Percentiles rank a stretch among this genome's conserved stretches.
phyloP scores from a whole-genome alignment of 345 rosid genomes.

The Melaleuca alternifolia region DNA sequence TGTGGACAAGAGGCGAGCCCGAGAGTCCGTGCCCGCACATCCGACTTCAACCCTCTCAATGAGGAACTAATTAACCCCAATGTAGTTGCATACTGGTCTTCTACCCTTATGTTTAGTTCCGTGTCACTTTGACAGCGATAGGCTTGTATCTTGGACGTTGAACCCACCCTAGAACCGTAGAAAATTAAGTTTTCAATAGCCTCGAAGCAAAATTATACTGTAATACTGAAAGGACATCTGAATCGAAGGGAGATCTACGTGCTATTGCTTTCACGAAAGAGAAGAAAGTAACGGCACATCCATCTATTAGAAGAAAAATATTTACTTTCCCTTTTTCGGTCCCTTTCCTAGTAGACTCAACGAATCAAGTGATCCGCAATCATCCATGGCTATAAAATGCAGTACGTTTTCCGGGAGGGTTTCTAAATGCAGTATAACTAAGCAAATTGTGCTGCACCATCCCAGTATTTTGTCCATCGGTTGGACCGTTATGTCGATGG shows the following conservation, averaged over 20 bases:
- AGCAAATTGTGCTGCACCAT: not conserved
- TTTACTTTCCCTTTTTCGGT: not conserved
- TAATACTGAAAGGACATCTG: not conserved
- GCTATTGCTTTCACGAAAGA: not conserved
- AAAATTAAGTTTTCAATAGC: not conserved
- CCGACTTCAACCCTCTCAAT: slow-evolving; percentile 32
- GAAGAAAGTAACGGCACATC: not conserved
- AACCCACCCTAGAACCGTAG: not conserved
- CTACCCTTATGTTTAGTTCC: not conserved
- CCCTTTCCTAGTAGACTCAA: not conserved
- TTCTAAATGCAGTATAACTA: not conserved
- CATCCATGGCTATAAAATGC: not conserved
- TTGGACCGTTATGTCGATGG: not conserved
- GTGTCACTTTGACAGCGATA: not conserved
- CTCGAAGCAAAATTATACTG: not conserved
- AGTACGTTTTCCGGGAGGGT: not conserved
- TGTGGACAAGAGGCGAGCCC: slow-evolving; percentile 79
- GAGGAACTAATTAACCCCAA: not conserved
- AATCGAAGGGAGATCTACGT: not conserved
- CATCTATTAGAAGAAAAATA: not conserved
- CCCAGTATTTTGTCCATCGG: not conserved
- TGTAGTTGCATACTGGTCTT: not conserved
- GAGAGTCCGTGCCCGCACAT: slow-evolving; percentile 66
- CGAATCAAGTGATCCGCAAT: not conserved
- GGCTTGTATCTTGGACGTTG: not conserved